Conservation (phyloP, 1,284 basidiomycete genomes). For the Peniophora sp. region DNA sequence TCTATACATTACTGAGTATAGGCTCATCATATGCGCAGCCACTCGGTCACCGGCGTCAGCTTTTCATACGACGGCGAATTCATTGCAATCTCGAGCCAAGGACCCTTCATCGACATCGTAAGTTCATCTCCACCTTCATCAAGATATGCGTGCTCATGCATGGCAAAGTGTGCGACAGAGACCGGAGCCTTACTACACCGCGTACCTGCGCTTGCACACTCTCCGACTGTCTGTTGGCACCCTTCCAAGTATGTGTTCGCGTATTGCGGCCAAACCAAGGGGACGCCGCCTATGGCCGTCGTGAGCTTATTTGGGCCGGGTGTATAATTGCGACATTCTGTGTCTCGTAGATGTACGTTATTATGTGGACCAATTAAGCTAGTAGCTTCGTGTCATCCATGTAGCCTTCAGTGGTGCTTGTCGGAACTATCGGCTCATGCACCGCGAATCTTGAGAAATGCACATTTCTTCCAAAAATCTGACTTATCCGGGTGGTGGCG, state of each 20-base stretch:
- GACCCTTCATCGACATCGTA: constrained; percentile 72
- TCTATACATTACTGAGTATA: constrained; percentile 1
- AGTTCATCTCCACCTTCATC: constrained; percentile 12
- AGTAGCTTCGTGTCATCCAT: too few species aligned
- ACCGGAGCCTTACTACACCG: constrained; percentile 64
- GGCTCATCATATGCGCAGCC: constrained; percentile 27
- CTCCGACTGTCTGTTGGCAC: constrained; percentile 70
- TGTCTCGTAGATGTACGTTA: too few species aligned
- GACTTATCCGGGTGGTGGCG: too few species aligned
- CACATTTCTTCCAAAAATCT: too few species aligned
- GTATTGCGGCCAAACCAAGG: constrained; percentile 68
- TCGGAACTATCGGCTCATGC: too few species aligned
- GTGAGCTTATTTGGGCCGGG: constrained; percentile 64
- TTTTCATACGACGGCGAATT: constrained; percentile 79
- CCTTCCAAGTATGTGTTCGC: constrained; percentile 70
- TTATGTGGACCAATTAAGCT: too few species aligned
- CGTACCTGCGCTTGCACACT: constrained; percentile 54
- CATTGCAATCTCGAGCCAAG: constrained; percentile 62
- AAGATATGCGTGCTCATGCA: neutral
- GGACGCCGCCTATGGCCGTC: constrained; percentile 52
- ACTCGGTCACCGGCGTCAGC: constrained; percentile 66
- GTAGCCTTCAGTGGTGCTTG: too few species aligned
- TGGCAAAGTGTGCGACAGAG: constrained; percentile 60
- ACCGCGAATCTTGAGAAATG: too few species aligned
- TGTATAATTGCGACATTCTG: constrained; percentile 16